phyloP scores from a whole-genome alignment of 306 rosid genomes.

The Adenanthera pavonina region DNA sequence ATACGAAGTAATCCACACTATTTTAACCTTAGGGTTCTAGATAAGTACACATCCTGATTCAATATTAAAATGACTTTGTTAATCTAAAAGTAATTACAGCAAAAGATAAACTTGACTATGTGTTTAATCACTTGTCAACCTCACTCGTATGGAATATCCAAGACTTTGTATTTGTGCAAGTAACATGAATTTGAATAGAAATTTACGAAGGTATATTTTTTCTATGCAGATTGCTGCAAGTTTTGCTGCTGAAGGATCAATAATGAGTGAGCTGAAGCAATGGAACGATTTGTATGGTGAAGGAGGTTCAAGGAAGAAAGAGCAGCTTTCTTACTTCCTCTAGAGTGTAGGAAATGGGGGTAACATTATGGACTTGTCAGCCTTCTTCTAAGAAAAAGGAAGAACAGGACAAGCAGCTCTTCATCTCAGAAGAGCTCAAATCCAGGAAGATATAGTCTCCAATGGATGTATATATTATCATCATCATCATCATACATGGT shows the following conservation, averaged over 20 bases:
- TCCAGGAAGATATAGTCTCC: not conserved
- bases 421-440: constrained; percentile 33
- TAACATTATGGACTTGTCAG: constrained; percentile 20
- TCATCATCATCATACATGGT: constrained; percentile 36
- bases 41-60: not conserved
- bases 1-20: not conserved
- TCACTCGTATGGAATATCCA: not conserved
- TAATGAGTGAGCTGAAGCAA: constrained; percentile 74
- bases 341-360: constrained; percentile 38
- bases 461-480: constrained; percentile 3
- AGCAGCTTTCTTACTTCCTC: constrained; percentile 77
- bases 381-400: constrained; percentile 16
- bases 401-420: constrained; percentile 33
- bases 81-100: not conserved
- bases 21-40: not conserved
- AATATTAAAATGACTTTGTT: not conserved
- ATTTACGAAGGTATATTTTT: not conserved
- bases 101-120: not conserved
- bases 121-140: not conserved
- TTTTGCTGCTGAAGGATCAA: constrained; percentile 74
- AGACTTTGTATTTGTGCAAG: constrained; percentile 1
- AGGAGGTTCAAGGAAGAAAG: constrained; percentile 85
- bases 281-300: constrained; percentile 84
- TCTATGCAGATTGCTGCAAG: constrained; percentile 71
- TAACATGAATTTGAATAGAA: not conserved